Percentiles rank a stretch among this genome's conserved stretches.
Conservation (phyloP, 805 yeast genomes). For the Isabelozyma pseudorhagii region DNA sequence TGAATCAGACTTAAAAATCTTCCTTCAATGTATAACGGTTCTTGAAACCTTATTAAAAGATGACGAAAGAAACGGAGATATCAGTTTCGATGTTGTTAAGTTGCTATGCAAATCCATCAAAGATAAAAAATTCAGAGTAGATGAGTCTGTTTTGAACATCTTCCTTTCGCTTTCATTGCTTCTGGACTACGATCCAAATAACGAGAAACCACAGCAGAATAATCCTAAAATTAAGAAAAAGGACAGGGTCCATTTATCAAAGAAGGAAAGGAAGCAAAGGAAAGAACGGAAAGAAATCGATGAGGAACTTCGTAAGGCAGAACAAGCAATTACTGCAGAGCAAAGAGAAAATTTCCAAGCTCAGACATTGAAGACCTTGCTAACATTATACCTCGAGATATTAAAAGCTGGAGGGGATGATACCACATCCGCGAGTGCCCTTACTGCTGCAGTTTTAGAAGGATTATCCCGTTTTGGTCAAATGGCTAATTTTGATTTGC, state of each 20-base stretch:
- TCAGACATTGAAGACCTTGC: conserved; percentile 69
- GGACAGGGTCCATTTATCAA: conserved; percentile 88
- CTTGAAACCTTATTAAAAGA: conserved; percentile 69
- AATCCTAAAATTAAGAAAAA: conserved; percentile 66
- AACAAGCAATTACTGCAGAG: conserved; percentile 80
- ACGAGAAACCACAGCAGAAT: conserved; percentile 39
- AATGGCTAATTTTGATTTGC: conserved; percentile 85
- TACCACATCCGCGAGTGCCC: conserved; percentile 40
- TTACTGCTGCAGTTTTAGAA: conserved; percentile 86
- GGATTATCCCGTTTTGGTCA: conserved; percentile 89
- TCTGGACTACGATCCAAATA: conserved; percentile 69
- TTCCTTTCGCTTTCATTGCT: conserved; percentile 65
- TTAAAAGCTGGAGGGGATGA: conserved; percentile 45
- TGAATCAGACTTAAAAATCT: conserved; percentile 44
- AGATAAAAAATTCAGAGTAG: conserved; percentile 73
- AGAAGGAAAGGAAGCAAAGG: conserved; percentile 81
- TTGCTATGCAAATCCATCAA: conserved; percentile 66
- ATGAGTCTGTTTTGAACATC: conserved; percentile 75
- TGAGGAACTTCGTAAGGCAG: conserved; percentile 84
- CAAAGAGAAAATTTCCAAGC: conserved; percentile 85
- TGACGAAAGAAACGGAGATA: conserved; percentile 76
- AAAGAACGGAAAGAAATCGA: conserved; percentile 87
- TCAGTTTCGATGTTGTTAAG: conserved; percentile 71
- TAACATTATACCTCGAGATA: conserved; percentile 74
- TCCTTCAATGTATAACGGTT: conserved; percentile 57